Percentiles rank a stretch among this genome's conserved stretches.
Evolutionary conservation across 768 basidiomycete genomes (phyloP).

Genomic region (Tulasnella sp.): DNA sequence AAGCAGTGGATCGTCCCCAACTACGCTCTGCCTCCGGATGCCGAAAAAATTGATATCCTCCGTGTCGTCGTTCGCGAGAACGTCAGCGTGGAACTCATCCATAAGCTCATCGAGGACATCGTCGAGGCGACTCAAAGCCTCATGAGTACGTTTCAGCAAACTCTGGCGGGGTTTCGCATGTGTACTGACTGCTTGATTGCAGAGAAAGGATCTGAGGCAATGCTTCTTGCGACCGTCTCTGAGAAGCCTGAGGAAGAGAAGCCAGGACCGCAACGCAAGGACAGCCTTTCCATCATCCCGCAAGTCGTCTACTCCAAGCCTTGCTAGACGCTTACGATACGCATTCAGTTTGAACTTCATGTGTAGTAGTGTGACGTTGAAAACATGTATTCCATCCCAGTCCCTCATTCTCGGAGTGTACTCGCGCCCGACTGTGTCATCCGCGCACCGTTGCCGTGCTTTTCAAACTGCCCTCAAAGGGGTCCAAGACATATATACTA

Average conservation of each 20-base stretch:
- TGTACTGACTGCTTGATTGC: not conserved
- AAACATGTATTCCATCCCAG: not conserved
- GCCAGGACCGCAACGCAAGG: too few species aligned
- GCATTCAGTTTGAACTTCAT: not conserved
- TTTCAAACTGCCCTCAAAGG: too few species aligned
- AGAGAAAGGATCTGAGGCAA: conserved; percentile 5
- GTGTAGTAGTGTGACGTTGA: not conserved
- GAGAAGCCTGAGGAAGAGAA: not conserved
- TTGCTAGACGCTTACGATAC: not conserved
- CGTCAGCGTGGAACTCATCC: conserved; percentile 48
- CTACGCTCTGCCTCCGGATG: conserved; percentile 42
- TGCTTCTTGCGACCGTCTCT: conserved; percentile 6
- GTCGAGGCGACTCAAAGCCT: conserved; percentile 56
- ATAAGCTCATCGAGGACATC: conserved; percentile 56
- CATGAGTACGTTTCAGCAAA: conserved; percentile 25
- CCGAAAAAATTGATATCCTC: conserved; percentile 44
- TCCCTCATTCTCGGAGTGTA: not conserved
- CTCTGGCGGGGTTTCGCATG: not conserved
- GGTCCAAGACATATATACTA: not conserved
- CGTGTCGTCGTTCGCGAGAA: conserved; percentile 50
- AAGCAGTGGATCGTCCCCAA: conserved; percentile 57
- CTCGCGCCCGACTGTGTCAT: too few species aligned
- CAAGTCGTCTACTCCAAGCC: conserved; percentile 13
- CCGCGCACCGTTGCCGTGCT: too few species aligned
- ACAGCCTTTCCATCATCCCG: not conserved